Evolutionary conservation across 352 stramenopile genomes (phyloP).

Genomic region (Pythium biforme): DNA sequence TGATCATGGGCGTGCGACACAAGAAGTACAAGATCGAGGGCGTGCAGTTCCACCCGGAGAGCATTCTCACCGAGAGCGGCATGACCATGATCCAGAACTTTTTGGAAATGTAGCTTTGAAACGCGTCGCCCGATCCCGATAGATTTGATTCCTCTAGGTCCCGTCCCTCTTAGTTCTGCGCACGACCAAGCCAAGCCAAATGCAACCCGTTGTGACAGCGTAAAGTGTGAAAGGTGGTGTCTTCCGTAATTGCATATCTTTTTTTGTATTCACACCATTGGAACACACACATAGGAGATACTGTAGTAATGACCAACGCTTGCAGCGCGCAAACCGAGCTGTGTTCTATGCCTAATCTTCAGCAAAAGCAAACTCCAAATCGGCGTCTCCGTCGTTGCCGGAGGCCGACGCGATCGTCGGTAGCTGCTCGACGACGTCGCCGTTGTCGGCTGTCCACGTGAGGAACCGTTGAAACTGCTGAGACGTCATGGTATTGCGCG

Average conservation of each 20-base stretch:
- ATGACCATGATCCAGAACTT: constrained; percentile 88
- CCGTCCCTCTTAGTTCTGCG: not conserved
- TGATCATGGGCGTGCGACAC: constrained; percentile 90
- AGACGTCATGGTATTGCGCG: constrained; percentile 71
- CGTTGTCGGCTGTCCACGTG: constrained; percentile 76
- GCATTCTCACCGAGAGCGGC: constrained; percentile 81
- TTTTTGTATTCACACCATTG: constrained; percentile 9
- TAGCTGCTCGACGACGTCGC: constrained; percentile 64
- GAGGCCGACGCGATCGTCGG: constrained; percentile 38
- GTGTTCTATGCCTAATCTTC: constrained; percentile 45
- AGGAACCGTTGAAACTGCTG: constrained; percentile 85
- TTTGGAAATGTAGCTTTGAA: constrained; percentile 78
- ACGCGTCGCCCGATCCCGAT: not conserved
- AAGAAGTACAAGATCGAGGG: constrained; percentile 85
- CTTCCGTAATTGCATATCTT: constrained; percentile 5
- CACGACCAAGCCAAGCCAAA: not conserved
- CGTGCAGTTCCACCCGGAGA: constrained; percentile 89
- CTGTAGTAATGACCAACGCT: not conserved
- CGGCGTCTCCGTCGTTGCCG: constrained; percentile 35
- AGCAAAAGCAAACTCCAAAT: constrained; percentile 76
- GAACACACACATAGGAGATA: not conserved
- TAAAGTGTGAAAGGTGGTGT: not conserved
- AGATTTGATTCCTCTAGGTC: not conserved
- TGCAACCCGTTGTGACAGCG: not conserved
- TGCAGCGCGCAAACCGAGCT: not conserved